Conservation (phyloP, 805 yeast genomes). For the Wickerhamiella azyma region DNA sequence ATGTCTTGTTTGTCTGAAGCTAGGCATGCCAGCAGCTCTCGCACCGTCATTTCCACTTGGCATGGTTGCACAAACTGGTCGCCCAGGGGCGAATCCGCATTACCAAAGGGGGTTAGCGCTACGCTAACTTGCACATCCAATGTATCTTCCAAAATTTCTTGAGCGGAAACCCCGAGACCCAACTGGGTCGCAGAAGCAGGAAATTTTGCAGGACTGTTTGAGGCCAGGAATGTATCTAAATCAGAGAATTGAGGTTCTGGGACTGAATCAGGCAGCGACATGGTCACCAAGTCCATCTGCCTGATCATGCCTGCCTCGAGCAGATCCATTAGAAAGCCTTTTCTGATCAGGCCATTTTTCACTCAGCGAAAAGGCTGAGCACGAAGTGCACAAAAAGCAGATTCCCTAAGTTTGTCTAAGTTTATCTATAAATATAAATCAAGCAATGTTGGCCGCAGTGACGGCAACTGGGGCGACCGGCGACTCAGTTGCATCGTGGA, state of each 20-base stretch:
- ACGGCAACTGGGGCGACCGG: background rate
- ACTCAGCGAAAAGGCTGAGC: too few relatives aligned
- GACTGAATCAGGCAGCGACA: background rate
- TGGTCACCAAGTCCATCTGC: slow-evolving; percentile 5
- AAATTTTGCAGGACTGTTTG: slow-evolving; percentile 3
- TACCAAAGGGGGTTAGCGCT: slow-evolving; percentile 27
- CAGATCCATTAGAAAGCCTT: background rate
- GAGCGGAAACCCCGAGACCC: background rate
- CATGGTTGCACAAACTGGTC: slow-evolving; percentile 25
- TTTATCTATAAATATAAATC: background rate
- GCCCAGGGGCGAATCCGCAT: slow-evolving; percentile 28
- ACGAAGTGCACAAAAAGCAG: too few relatives aligned
- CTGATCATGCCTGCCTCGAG: slow-evolving; percentile 2
- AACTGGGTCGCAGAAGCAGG: background rate
- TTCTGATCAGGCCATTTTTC: background rate
- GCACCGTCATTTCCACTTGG: slow-evolving; percentile 16
- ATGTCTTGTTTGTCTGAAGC: slow-evolving; percentile 5
- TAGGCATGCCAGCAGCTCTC: slow-evolving; percentile 18
- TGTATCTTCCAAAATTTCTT: slow-evolving; percentile 7
- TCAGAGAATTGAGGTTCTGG: background rate
- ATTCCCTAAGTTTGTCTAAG: too few relatives aligned
- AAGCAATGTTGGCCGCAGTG: background rate
- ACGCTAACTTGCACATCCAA: slow-evolving; percentile 11
- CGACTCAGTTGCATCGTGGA: background rate
- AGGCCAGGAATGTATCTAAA: background rate